Evolutionary conservation across 148 eudicot species (phyloP).

Genomic region (Vaccinium macrocarpon): DNA sequence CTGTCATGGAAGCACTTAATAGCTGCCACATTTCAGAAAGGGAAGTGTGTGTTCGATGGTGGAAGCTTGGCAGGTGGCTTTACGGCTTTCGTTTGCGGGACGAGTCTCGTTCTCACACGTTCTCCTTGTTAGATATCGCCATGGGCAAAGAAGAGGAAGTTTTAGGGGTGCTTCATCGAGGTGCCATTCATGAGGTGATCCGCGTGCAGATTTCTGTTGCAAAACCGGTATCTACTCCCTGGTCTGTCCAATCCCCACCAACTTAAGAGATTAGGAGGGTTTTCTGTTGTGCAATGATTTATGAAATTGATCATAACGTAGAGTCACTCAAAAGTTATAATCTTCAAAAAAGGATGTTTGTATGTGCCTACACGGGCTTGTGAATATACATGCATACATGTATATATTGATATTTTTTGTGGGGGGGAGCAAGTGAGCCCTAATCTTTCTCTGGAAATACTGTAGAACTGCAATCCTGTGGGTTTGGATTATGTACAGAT

Average conservation of each 20-base stretch:
- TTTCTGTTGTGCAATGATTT: background rate
- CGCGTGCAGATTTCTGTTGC: conserved; percentile 66
- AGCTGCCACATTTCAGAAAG: conserved; percentile 49
- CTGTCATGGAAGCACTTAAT: conserved; percentile 45
- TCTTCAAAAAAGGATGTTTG: background rate
- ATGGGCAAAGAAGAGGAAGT: conserved; percentile 52
- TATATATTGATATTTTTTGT: background rate
- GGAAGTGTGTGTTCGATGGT: conserved; percentile 73
- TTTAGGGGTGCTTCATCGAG: conserved; percentile 65
- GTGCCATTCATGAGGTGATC: conserved; percentile 76
- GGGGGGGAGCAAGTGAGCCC: background rate
- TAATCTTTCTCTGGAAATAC: background rate
- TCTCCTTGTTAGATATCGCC: conserved; percentile 62
- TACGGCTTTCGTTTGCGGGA: conserved; percentile 74
- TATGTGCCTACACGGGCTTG: background rate
- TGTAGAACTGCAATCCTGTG: background rate
- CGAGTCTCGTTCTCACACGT: conserved; percentile 51
- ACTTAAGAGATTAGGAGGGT: background rate
- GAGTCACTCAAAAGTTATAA: background rate
- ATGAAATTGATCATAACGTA: background rate
- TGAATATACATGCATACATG: background rate
- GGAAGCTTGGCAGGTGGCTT: conserved; percentile 89
- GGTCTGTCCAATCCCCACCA: conserved; percentile 45
- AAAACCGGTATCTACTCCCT: conserved; percentile 38
- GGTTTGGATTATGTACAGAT: background rate